These are phyloP conservation scores for Ustilago hordei DNA, from an alignment of 1,284 basidiomycete genomes.

Conservation along the genomic window DNA sequence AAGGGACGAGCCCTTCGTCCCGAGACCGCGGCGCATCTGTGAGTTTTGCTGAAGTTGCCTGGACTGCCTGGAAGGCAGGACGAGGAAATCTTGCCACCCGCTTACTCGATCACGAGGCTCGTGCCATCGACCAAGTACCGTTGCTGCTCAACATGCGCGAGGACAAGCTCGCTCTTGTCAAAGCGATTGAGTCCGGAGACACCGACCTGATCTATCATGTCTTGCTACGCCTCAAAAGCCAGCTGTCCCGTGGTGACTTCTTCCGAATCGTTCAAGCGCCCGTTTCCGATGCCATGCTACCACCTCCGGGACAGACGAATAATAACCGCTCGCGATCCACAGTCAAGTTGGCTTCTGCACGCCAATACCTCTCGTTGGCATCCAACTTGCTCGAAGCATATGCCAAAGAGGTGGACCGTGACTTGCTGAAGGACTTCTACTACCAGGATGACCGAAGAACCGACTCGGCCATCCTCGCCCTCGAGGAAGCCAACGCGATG, in stretches of 20 bases:
- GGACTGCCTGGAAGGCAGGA: slow-evolving; percentile 92
- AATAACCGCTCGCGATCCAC: slow-evolving; percentile 9
- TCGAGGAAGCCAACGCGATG: slow-evolving; percentile 75
- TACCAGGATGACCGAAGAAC: slow-evolving; percentile 96
- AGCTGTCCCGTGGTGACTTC: slow-evolving; percentile 88
- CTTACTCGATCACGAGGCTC: slow-evolving; percentile 90
- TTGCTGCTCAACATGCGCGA: slow-evolving; percentile 93
- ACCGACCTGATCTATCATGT: slow-evolving; percentile 78
- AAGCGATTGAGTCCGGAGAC: slow-evolving; percentile 93
- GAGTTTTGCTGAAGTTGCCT: slow-evolving; percentile 94
- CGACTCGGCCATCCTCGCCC: slow-evolving; percentile 85
- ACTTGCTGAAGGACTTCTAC: slow-evolving; percentile 94
- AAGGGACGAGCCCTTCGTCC: background rate
- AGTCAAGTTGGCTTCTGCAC: slow-evolving; percentile 35
- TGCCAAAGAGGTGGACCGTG: slow-evolving; percentile 75
- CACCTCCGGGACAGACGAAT: slow-evolving; percentile 1
- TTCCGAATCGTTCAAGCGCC: slow-evolving; percentile 85
- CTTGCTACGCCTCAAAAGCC: slow-evolving; percentile 73
- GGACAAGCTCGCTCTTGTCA: slow-evolving; percentile 85
- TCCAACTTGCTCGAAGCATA: slow-evolving; percentile 64
- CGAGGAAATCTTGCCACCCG: slow-evolving; percentile 85
- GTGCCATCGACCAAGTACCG: slow-evolving; percentile 92
- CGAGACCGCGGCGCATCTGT: slow-evolving; percentile 71
- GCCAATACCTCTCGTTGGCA: slow-evolving; percentile 56
- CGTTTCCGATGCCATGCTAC: slow-evolving; percentile 37